These are phyloP conservation scores for Pisolithus tinctorius DNA, from an alignment of 768 basidiomycete species.

Conservation along the genomic window DNA sequence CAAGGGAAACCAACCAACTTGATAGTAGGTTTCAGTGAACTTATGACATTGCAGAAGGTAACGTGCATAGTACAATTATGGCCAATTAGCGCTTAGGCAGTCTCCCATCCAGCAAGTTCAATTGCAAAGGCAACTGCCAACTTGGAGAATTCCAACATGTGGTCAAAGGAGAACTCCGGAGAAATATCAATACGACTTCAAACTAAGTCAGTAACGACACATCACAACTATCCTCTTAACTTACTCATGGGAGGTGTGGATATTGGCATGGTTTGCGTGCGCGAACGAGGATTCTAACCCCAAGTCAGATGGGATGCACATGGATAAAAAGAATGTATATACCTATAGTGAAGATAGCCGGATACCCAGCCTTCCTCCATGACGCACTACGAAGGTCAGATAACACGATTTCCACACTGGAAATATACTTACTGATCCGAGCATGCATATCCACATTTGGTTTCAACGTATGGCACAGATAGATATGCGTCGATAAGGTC, in stretches of 20 bases:
- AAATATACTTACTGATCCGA: slow-evolving; percentile 70
- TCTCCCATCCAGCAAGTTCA: slow-evolving; percentile 50
- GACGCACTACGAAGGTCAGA: slow-evolving; percentile 46
- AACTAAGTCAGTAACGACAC: slow-evolving; percentile 11
- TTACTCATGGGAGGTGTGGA: slow-evolving; percentile 78
- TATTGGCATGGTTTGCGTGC: slow-evolving; percentile 68
- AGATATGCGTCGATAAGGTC: slow-evolving; percentile 69
- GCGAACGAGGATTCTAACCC: slow-evolving; percentile 56
- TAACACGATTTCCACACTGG: neutral
- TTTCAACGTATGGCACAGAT: slow-evolving; percentile 75
- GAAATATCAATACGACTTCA: slow-evolving; percentile 77
- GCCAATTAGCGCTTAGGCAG: slow-evolving; percentile 8
- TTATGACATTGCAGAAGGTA: too few relatives aligned
- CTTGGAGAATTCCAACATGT: slow-evolving; percentile 88
- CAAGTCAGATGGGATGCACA: neutral
- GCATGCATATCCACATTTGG: slow-evolving; percentile 91
- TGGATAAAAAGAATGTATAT: neutral
- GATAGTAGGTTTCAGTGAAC: too few relatives aligned
- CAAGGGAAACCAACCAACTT: too few relatives aligned
- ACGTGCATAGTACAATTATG: neutral
- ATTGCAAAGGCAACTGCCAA: slow-evolving; percentile 73
- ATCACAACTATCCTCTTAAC: slow-evolving; percentile 38
- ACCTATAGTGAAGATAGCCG: slow-evolving; percentile 75
- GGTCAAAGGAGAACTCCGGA: slow-evolving; percentile 81
- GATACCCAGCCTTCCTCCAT: slow-evolving; percentile 83